Conservation (phyloP, 495 filamentous ascomycete species). For the Penicillium crystallinum region DNA sequence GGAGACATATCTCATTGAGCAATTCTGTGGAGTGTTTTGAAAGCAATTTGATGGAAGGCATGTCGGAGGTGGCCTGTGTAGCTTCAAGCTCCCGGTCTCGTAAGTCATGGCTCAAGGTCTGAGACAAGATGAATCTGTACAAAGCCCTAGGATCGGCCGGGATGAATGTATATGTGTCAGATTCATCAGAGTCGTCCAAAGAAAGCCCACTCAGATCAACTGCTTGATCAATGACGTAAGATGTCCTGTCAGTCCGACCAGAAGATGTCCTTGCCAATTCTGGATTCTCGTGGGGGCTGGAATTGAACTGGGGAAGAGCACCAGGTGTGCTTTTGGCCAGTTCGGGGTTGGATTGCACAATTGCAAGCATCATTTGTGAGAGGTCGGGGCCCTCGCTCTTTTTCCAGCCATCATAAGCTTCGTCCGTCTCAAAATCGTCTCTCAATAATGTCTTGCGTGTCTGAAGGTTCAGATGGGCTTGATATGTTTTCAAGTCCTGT, state of each 20-base stretch:
- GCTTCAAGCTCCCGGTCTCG: constrained; percentile 52
- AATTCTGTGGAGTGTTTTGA: constrained; percentile 80
- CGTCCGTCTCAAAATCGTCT: constrained; percentile 87
- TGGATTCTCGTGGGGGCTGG: constrained; percentile 29
- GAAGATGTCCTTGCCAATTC: constrained; percentile 56
- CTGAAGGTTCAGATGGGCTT: constrained; percentile 76
- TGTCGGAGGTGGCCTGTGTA: constrained; percentile 47
- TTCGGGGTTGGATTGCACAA: constrained; percentile 81
- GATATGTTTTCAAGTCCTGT: constrained; percentile 88
- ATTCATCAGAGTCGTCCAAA: constrained; percentile 45
- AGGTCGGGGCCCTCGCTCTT: constrained; percentile 75
- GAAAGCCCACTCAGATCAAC: constrained; percentile 70
- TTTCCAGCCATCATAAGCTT: constrained; percentile 86
- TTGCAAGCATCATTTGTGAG: constrained; percentile 87
- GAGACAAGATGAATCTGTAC: constrained; percentile 71
- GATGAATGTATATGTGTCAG: constrained; percentile 76
- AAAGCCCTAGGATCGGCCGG: constrained; percentile 77
- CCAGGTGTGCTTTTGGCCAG: constrained; percentile 64
- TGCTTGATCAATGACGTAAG: constrained; percentile 71
- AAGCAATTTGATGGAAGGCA: constrained; percentile 57
- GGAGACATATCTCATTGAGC: constrained; percentile 74
- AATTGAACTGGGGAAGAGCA: constrained; percentile 48
- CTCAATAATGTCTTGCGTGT: constrained; percentile 70
- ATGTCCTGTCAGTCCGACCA: constrained; percentile 37
- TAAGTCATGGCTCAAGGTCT: constrained; percentile 66